Evolutionary conservation across 2,329 filamentous ascomycete species (phyloP), one percentile per base, ranked within the genome.

Genomic region (Talaromyces sp.): DNA sequence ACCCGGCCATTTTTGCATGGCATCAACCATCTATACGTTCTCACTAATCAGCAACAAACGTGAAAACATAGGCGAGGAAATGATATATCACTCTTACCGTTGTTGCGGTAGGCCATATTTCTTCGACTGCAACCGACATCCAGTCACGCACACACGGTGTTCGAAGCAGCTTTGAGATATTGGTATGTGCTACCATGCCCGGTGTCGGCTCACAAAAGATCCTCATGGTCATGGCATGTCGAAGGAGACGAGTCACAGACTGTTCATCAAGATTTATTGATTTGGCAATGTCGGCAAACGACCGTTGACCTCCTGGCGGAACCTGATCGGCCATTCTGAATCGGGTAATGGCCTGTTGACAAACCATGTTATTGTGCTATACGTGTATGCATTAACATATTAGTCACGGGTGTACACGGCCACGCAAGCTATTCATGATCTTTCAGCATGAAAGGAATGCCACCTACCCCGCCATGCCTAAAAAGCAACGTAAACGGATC

Each of bases 141-240:
- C 32, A 56, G 19, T 39, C 54, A 27, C 30, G 32, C 25, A 42
- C 19, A 39, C 28, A 10, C 11, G 3, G 32, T 30, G 19, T 28
- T 42, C 33, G 32, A 25, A 56, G 27, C 54, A 56, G 8, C 25
- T 56, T 56, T n/a, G 54, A 56, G 4, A 42, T 27, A 28, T 44
- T 56, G 15, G 54, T 56, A 30, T 56, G 54, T 7, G 54, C 54
- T 17, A 56, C 54, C 54, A 56, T 56, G 15, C 33, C 54, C 32
- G 33, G 33, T 4, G 32, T 22, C 22, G 54, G 54, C 25, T 56
- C 54, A 39, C 22, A n/a, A 22, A 56, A 56, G 32, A 56, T 56
- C 19, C 33, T 39, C 32, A 56, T 39, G 19, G 54, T 56, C 22
- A 56, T 56, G n/a, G 54, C 54, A 42, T 56, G 36, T 8, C 54